phyloP scores from a whole-genome alignment of 257 asterid genomes.

The Datura wrightii region DNA sequence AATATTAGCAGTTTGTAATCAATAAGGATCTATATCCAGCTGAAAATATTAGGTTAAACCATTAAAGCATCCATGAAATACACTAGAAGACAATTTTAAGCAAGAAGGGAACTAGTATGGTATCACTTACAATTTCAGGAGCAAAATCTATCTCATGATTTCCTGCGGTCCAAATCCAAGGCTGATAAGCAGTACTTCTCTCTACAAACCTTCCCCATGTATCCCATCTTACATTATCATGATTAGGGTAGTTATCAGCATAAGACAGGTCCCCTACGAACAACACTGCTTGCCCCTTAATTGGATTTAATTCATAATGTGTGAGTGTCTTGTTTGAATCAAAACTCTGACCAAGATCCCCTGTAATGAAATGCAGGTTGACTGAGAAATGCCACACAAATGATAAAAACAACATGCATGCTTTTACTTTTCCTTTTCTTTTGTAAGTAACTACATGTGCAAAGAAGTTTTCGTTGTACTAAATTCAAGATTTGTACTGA shows the following conservation, averaged over 20 bases:
- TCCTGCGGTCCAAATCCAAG: constrained; percentile 94
- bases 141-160: constrained; percentile 85
- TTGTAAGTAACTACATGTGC: background rate
- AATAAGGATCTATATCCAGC: background rate
- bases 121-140: constrained; percentile 69
- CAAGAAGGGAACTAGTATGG: background rate
- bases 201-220: constrained; percentile 90
- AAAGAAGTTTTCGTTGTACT: background rate
- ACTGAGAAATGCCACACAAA: background rate
- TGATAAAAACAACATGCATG: background rate
- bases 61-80: background rate
- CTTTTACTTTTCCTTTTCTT: background rate
- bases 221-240: constrained; percentile 88
- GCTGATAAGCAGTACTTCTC: constrained; percentile 84
- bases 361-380: constrained; percentile 39
- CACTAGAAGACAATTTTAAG: background rate
- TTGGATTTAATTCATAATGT: constrained; percentile 73
- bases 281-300: constrained; percentile 72
- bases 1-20: background rate
- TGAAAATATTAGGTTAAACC: background rate
- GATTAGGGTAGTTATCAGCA: constrained; percentile 73
- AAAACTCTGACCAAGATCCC: constrained; percentile 89
- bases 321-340: constrained; percentile 76
- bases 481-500: background rate
- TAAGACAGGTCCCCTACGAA: constrained; percentile 88